Evolutionary conservation across 2,329 filamentous ascomycete species (phyloP).

Genomic region (Beauveria scarabaeidicola): DNA sequence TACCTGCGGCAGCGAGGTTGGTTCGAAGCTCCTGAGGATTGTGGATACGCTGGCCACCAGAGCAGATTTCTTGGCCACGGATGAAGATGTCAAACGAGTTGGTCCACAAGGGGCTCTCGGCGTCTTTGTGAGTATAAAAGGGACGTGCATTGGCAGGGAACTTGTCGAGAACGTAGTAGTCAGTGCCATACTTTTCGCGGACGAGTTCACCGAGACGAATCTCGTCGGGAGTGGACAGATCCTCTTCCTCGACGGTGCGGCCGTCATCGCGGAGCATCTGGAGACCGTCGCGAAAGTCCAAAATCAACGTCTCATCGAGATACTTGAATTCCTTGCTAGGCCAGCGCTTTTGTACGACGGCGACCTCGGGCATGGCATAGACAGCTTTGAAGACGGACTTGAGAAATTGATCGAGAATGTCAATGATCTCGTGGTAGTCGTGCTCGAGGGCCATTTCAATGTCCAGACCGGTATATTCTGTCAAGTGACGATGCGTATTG

Average conservation of each 20-base stretch:
- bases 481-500: constrained; percentile 89
- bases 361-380: constrained; percentile 55
- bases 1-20: constrained; percentile 67
- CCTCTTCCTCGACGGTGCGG: constrained; percentile 64
- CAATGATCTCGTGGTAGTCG: constrained; percentile 81
- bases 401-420: constrained; percentile 69
- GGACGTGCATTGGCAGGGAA: constrained; percentile 78
- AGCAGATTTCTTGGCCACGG: constrained; percentile 85
- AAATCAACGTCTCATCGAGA: constrained; percentile 74
- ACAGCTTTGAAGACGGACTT: constrained; percentile 56
- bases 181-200: constrained; percentile 77
- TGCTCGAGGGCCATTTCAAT: constrained; percentile 86
- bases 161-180: constrained; percentile 92
- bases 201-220: constrained; percentile 77
- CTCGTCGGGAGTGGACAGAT: constrained; percentile 78
- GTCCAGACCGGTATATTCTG: constrained; percentile 89
- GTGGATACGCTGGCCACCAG: constrained; percentile 89
- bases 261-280: constrained; percentile 76
- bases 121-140: constrained; percentile 85
- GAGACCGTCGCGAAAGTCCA: constrained; percentile 72
- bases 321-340: constrained; percentile 81
- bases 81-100: constrained; percentile 96
- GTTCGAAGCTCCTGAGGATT: constrained; percentile 64
- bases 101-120: constrained; percentile 62
- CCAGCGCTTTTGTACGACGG: constrained; percentile 73